phyloP scores from a whole-genome alignment of 495 filamentous ascomycete genomes.

The Xylaria cubensis region DNA sequence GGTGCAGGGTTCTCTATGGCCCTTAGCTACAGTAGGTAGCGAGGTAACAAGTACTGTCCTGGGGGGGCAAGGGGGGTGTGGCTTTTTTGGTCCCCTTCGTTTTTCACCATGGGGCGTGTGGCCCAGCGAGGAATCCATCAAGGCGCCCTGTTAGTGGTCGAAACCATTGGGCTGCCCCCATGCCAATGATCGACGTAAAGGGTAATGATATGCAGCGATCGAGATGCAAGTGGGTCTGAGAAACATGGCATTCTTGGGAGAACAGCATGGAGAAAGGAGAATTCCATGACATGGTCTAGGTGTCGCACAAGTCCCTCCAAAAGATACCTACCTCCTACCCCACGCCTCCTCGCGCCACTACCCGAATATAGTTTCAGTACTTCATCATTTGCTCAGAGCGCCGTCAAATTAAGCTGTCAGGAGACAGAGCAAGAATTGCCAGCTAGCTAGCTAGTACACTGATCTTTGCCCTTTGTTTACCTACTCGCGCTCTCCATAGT shows the following conservation, averaged over 20 bases:
- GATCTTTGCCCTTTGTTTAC: neutral
- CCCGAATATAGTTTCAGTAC: neutral
- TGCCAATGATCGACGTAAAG: conserved; percentile 28
- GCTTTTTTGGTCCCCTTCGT: conserved; percentile 4
- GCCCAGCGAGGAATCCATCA: conserved; percentile 10
- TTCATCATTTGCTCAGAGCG: conserved; percentile 14
- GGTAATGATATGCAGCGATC: conserved; percentile 34
- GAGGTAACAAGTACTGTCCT: conserved; percentile 8
- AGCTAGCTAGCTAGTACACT: neutral
- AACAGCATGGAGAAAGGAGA: conserved; percentile 35
- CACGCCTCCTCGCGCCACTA: neutral
- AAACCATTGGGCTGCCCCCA: conserved; percentile 26
- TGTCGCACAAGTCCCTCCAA: conserved; percentile 31
- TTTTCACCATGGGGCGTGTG: conserved; percentile 3
- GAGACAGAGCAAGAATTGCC: neutral
- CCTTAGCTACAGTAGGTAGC: neutral
- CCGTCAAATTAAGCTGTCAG: neutral
- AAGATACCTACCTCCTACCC: conserved; percentile 25
- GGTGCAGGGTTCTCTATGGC: conserved; percentile 2
- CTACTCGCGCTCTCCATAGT: neutral
- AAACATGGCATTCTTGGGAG: conserved; percentile 39
- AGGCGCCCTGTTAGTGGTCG: conserved; percentile 16
- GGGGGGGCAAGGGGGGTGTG: conserved; percentile 18
- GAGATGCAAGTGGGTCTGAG: conserved; percentile 35
- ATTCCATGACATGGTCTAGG: conserved; percentile 35